These are phyloP conservation scores for Backusella psychrophila DNA, from an alignment of 192 early-diverging fungal species.

Conservation along the genomic window DNA sequence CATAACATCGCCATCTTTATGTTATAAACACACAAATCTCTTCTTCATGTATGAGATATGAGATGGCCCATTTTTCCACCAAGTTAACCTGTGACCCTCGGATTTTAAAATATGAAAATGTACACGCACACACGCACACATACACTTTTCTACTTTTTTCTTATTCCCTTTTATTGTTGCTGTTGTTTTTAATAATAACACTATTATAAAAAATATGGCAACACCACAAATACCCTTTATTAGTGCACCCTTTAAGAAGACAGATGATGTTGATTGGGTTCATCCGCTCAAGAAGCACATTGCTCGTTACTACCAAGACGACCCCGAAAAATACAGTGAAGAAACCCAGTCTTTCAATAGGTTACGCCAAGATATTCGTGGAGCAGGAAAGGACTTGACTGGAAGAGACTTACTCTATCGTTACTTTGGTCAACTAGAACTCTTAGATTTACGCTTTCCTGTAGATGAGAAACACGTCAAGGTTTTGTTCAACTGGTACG, in stretches of 20 bases:
- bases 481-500: conserved; percentile 87
- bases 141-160: background rate
- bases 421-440: conserved; percentile 95
- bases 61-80: too few relatives aligned
- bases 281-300: conserved; percentile 86
- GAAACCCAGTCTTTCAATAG: conserved; percentile 87
- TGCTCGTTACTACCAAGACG: conserved; percentile 80
- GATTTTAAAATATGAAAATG: conserved; percentile 7
- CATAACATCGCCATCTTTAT: too few relatives aligned
- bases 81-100: background rate
- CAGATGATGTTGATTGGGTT: conserved; percentile 91
- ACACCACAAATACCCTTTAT: conserved; percentile 53
- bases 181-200: conserved; percentile 1
- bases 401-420: conserved; percentile 94
- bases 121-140: background rate
- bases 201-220: conserved; percentile 21
- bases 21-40: too few relatives aligned
- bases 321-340: conserved; percentile 85
- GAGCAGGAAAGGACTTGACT: conserved; percentile 90
- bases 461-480: conserved; percentile 92
- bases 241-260: conserved; percentile 77
- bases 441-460: conserved; percentile 90
- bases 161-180: background rate
- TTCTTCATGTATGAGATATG: too few relatives aligned
- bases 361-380: conserved; percentile 92